These are phyloP conservation scores for Ophiostoma tasmaniense DNA, from an alignment of 2,329 filamentous ascomycete genomes.

Conservation along the genomic window DNA sequence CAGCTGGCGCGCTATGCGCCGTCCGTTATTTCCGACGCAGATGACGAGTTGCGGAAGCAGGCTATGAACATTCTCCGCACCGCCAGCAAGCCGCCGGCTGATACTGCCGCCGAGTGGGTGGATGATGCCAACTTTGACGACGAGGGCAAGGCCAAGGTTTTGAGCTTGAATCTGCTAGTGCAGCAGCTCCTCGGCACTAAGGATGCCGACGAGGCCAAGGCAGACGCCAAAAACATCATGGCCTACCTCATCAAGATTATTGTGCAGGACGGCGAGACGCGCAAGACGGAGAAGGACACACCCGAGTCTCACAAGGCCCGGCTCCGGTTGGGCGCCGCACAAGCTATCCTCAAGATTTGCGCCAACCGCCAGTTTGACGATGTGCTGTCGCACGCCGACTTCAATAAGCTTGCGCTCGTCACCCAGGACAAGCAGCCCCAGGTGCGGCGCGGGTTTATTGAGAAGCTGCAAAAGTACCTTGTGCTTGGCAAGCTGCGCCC, in stretches of 20 bases:
- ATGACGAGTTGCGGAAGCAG: conserved; percentile 71
- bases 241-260: conserved; percentile 72
- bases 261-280: conserved; percentile 50
- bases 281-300: conserved; percentile 53
- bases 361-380: conserved; percentile 68
- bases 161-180: conserved; percentile 76
- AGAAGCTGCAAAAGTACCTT: conserved; percentile 84
- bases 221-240: conserved; percentile 49
- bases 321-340: conserved; percentile 73
- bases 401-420: conserved; percentile 72
- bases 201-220: conserved; percentile 45
- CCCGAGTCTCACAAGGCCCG: conserved; percentile 69
- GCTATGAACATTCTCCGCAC: conserved; percentile 66
- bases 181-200: conserved; percentile 65
- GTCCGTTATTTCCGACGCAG: conserved; percentile 61
- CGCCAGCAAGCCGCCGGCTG: conserved; percentile 34
- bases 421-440: conserved; percentile 67
- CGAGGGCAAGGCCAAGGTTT: conserved; percentile 73
- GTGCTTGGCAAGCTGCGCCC: conserved; percentile 59
- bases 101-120: conserved; percentile 50
- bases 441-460: conserved; percentile 71
- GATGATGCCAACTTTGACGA: conserved; percentile 62
- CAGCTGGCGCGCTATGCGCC: conserved; percentile 70
- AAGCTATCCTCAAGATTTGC: conserved; percentile 76
- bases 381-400: conserved; percentile 61